Conservation (phyloP, 352 stramenopile genomes). For the Phytopythium litorale region DNA sequence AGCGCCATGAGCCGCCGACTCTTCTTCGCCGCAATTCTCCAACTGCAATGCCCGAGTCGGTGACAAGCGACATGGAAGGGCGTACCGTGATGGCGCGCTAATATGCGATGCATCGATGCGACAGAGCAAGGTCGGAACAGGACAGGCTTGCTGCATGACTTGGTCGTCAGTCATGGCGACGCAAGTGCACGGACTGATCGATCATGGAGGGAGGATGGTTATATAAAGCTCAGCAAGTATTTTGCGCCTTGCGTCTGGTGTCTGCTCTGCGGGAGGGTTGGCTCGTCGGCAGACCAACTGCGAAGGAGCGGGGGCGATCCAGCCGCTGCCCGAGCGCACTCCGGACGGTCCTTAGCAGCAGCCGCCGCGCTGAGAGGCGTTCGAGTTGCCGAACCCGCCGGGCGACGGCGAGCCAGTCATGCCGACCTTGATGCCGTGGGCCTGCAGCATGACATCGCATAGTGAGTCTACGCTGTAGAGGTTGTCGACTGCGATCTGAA, state of each 20-base stretch:
- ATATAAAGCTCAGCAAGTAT: conserved; percentile 1
- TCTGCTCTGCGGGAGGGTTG: background rate
- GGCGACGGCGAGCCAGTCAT: conserved; percentile 80
- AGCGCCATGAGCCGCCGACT: conserved; percentile 5
- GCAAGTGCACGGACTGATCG: background rate
- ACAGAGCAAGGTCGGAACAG: background rate
- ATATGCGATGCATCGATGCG: background rate
- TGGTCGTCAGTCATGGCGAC: background rate
- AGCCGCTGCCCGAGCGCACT: background rate
- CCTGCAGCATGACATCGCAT: conserved; percentile 20
- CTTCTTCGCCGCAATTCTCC: background rate
- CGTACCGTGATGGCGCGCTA: background rate
- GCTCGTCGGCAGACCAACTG: background rate
- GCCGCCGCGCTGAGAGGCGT: conserved; percentile 59
- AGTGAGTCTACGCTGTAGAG: background rate
- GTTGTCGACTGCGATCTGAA: background rate
- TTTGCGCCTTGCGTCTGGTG: background rate
- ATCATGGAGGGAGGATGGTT: background rate
- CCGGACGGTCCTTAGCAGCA: conserved; percentile 59
- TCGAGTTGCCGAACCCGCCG: conserved; percentile 76
- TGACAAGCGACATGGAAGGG: background rate
- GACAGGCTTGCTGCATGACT: background rate
- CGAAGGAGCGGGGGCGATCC: background rate
- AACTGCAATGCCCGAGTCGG: background rate
- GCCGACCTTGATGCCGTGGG: conserved; percentile 87